Evolutionary conservation across 331 rosid genomes (phyloP), one percentile per base, ranked within the genome.

Genomic region (Quercus lobata): DNA sequence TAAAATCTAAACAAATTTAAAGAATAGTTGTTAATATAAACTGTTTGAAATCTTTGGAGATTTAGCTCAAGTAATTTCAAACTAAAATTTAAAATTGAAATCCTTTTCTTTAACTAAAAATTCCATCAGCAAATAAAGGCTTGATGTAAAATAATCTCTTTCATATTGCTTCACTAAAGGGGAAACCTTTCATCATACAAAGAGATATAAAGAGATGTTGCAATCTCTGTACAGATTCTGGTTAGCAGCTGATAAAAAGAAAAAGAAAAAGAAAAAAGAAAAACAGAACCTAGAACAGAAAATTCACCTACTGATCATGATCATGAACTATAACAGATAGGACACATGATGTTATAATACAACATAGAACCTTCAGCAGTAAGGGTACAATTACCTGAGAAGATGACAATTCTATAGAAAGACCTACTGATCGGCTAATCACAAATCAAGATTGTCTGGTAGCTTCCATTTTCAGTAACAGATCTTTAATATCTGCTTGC

Each of bases 401-500:
- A 25, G 37, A 68, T 18, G 81, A 63, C 29, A 72, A 84, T 80
- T 86, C 57, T 62, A 82, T 46, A 41, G 68, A 77, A 53, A 75
- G 70, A 30, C 57, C 32, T 65, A 52, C 56, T 79, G 37, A 71
- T 46, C 85, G 52, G 77, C 76, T 54, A 71, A 56, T 90, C 86
- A 90, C 86, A 85, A 73, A 19, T 94, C 85, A 79, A 91, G 89
- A 84, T 92, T 93, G 84, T 84, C 93, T 93, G 55, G 98, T 93
- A 12, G 98, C 94, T 87, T 96, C 99, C 99, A 96, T 96, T 86
- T 93, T 96, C 79, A 90, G 66, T 25, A 96, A 78, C 61, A 96
- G 90, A 86, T 93, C 96, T 83, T 88, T 93, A 19, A 96, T 93
- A 77, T 96, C 99, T 5, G 93, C 83, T 73, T 96, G 93, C 99